Evolutionary conservation across 2,329 filamentous ascomycete genomes (phyloP), one percentile per base, ranked within the genome.

Genomic region (Fusarium scirpi): DNA sequence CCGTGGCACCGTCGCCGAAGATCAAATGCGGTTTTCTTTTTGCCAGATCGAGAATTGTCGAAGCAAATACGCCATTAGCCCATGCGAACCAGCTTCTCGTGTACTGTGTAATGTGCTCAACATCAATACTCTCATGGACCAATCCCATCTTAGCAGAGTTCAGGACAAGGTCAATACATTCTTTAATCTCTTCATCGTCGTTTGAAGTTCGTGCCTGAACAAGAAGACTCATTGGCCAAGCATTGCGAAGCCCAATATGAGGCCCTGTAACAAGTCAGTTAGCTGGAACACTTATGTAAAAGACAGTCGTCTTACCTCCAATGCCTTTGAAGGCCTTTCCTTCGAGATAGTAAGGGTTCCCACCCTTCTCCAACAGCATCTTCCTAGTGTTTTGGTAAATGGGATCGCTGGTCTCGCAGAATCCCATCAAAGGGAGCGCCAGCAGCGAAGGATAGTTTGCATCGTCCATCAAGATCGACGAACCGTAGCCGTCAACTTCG

Each of bases 41-140:
- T 2, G 94, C 96, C 55, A 99, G 78, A 82, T 98, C 94, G 54
- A 99, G 82, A 47, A 99, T 93, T 0, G 94, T 97, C 79, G 94
- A 91, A 16, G 95, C 94, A 81, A 97, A 98, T 13, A 99, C 94
- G 1, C 94, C 96, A 74, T 99, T 99, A 13, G 96, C 96, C 96
- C 94, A 98, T 4, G 95, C 94, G 79, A 98, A 98, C 95, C 95
- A 98, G 76, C 92, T 94, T 70, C 94, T 86, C 3, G 95, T 98
- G 79, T 96, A 98, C 24, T 84, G 82, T n/a, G 70, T 65, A 4
- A 83, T 74, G 43, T 81, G 77, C 66, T 95, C 90, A 8, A 98
- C 95, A 75, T 97, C 89, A 43, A 99, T 89, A 74, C 93, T 97
- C 82, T 99, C 96, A 76, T 99, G 95, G 3, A 99, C 86, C 51